A percentile compares a stretch with the other conserved stretches of the same genome.
Evolutionary conservation across 306 rosid genomes (phyloP).

Genomic region (Cucurbita maxima): DNA sequence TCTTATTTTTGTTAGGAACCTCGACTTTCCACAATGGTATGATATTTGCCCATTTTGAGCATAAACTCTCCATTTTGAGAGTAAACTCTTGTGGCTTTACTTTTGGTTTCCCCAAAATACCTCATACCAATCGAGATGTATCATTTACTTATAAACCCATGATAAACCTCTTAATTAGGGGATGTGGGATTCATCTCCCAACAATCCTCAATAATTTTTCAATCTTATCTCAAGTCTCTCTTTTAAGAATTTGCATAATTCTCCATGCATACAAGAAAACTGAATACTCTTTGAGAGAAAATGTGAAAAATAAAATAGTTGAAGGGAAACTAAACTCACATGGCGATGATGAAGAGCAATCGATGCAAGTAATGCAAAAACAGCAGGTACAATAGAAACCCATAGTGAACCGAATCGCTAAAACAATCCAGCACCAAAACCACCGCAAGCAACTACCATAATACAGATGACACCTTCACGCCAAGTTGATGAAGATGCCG

Average conservation of each 20-base stretch:
- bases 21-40: too few species aligned
- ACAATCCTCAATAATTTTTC: background rate
- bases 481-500: conserved; percentile 39
- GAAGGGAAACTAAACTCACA: conserved; percentile 23
- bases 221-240: background rate
- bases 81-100: too few species aligned
- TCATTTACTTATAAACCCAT: too few species aligned
- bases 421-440: conserved; percentile 63
- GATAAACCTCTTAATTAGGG: too few species aligned
- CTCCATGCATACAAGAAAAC: background rate
- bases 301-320: background rate
- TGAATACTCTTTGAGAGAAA: background rate
- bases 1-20: too few species aligned
- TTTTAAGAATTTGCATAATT: background rate
- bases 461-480: conserved; percentile 77
- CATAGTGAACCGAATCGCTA: conserved; percentile 36
- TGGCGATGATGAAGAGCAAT: conserved; percentile 58
- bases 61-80: too few species aligned
- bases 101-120: too few species aligned
- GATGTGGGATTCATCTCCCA: too few species aligned
- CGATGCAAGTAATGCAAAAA: conserved; percentile 39
- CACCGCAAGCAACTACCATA: conserved; percentile 38
- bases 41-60: too few species aligned
- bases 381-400: conserved; percentile 28
- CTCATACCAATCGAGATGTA: too few species aligned